phyloP scores from a whole-genome alignment of 768 basidiomycete genomes.

The Pisolithus sp. region DNA sequence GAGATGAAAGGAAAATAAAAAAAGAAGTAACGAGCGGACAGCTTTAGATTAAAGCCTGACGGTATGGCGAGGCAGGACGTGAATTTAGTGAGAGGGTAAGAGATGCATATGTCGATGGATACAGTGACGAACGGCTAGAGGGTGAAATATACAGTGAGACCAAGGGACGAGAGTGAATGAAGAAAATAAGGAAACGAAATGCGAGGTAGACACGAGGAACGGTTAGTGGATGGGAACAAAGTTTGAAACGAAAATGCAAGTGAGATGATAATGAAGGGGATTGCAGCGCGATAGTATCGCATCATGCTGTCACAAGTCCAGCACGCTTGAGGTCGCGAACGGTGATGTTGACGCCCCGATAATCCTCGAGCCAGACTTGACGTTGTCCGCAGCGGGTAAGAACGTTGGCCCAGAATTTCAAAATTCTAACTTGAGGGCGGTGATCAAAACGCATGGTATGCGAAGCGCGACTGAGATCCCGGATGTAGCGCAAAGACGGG shows the following conservation, averaged over 20 bases:
- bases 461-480: conserved; percentile 59
- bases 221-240: neutral
- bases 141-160: conserved; percentile 24
- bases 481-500: conserved; percentile 50
- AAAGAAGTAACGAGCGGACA: conserved; percentile 1
- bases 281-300: no score
- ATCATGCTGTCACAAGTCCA: neutral
- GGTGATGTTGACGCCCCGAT: conserved; percentile 42
- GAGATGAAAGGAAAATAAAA: neutral
- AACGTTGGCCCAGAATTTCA: conserved; percentile 47
- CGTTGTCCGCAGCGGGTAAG: conserved; percentile 44
- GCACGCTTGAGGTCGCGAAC: conserved; percentile 48
- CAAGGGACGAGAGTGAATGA: conserved; percentile 3
- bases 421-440: conserved; percentile 29
- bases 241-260: neutral
- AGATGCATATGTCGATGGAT: conserved; percentile 26
- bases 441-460: conserved; percentile 42
- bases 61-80: conserved; percentile 22
- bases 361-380: conserved; percentile 63
- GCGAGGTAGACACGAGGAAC: neutral
- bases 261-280: neutral
- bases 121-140: conserved; percentile 21
- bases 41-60: no score
- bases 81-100: conserved; percentile 27
- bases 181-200: neutral